Conservation (phyloP, 306 rosid genomes). For the Prunus salicina region DNA sequence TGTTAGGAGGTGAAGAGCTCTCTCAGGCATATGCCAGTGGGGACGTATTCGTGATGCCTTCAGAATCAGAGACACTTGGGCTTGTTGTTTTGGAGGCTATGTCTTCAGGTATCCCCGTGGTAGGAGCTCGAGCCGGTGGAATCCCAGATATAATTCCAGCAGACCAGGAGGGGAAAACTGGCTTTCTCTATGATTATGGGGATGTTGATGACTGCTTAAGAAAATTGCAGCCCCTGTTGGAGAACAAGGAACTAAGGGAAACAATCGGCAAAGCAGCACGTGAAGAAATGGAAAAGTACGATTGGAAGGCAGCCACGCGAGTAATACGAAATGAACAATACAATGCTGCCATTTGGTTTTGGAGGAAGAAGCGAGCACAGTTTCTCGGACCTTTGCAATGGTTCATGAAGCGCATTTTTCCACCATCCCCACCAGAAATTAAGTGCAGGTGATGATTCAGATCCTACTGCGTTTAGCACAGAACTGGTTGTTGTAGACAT, state of each 20-base stretch:
- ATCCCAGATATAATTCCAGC: slow-evolving; percentile 87
- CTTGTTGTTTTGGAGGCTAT: slow-evolving; percentile 93
- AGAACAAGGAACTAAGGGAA: slow-evolving; percentile 61
- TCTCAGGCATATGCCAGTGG: slow-evolving; percentile 96
- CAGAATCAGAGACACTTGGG: slow-evolving; percentile 96
- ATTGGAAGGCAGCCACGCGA: slow-evolving; percentile 90
- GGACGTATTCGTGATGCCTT: slow-evolving; percentile 93
- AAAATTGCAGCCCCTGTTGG: slow-evolving; percentile 69
- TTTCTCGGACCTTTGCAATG: slow-evolving; percentile 73
- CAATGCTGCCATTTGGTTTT: slow-evolving; percentile 94
- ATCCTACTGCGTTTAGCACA: not conserved
- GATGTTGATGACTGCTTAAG: slow-evolving; percentile 84
- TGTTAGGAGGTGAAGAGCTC: slow-evolving; percentile 92
- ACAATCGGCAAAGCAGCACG: slow-evolving; percentile 81
- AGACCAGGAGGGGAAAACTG: slow-evolving; percentile 80
- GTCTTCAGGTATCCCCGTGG: slow-evolving; percentile 96
- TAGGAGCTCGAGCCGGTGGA: slow-evolving; percentile 94
- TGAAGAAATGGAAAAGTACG: slow-evolving; percentile 80
- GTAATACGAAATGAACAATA: slow-evolving; percentile 81
- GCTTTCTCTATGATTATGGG: slow-evolving; percentile 64
- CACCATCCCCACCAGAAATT: slow-evolving; percentile 58
- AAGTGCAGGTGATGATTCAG: slow-evolving; percentile 40
- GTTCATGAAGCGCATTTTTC: slow-evolving; percentile 62
- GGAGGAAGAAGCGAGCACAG: slow-evolving; percentile 85
- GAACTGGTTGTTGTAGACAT: slow-evolving; percentile 29